These are phyloP conservation scores for Diaporthe vaccinii DNA, from an alignment of 2,329 filamentous ascomycete species.

Conservation along the genomic window DNA sequence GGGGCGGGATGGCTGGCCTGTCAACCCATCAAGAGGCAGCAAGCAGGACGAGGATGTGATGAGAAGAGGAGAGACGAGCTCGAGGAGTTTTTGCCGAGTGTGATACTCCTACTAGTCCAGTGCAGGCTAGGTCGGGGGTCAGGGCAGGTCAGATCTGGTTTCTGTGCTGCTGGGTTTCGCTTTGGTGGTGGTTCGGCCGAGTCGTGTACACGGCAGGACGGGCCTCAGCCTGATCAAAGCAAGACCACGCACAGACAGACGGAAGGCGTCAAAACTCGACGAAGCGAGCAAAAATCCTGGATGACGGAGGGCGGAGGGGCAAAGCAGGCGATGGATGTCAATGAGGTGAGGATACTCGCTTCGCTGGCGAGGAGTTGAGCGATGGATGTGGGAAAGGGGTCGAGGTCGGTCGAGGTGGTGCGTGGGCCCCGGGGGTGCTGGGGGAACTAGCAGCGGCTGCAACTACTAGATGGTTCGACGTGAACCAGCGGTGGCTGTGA, in stretches of 20 bases:
- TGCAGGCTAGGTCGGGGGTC: conserved; percentile 26
- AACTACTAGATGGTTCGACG: conserved; percentile 25
- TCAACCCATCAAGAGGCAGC: conserved; percentile 24
- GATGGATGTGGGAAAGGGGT: conserved; percentile 27
- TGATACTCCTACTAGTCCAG: conserved; percentile 18
- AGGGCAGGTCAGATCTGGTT: conserved; percentile 8
- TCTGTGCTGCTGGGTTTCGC: not conserved
- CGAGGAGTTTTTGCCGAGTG: conserved; percentile 19
- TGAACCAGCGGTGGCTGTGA: conserved; percentile 25
- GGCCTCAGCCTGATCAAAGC: conserved; percentile 25
- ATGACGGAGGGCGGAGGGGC: not conserved
- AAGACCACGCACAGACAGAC: conserved; percentile 21
- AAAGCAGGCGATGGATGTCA: not conserved
- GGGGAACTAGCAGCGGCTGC: not conserved
- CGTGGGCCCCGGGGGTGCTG: not conserved
- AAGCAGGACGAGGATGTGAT: not conserved
- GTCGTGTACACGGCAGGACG: conserved; percentile 21
- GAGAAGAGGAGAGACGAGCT: conserved; percentile 15
- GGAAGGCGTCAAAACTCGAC: conserved; percentile 26
- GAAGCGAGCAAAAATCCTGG: not conserved
- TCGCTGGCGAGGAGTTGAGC: conserved; percentile 7
- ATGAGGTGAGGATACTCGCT: conserved; percentile 25
- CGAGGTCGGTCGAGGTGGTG: conserved; percentile 11
- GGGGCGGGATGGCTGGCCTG: not conserved
- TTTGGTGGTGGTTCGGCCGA: conserved; percentile 18